These are phyloP conservation scores for Exophiala sp. DNA, from an alignment of 2,329 filamentous ascomycete genomes.

Conservation along the genomic window DNA sequence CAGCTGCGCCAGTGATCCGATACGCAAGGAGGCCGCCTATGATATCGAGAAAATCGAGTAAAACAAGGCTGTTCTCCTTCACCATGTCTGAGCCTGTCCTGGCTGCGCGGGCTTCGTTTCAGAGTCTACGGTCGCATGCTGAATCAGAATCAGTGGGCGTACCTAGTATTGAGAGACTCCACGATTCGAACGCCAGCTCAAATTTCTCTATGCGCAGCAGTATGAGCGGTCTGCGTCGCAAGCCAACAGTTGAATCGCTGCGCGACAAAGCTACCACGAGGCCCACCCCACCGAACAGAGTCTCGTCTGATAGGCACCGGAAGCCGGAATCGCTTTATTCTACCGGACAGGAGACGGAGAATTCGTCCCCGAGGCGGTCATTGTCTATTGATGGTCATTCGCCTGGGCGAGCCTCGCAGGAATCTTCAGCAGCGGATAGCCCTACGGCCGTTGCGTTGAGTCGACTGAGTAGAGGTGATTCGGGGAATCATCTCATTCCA, in stretches of 20 bases:
- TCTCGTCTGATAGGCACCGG: constrained; percentile 18
- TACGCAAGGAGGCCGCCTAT: constrained; percentile 21
- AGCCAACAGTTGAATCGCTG: constrained; percentile 15
- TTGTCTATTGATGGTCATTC: constrained; percentile 19
- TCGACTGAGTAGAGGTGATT: constrained; percentile 21
- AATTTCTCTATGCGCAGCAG: constrained; percentile 21
- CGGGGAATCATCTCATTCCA: constrained; percentile 41
- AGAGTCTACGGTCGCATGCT: constrained; percentile 23
- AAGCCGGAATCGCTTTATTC: constrained; percentile 21
- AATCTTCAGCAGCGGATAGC: constrained; percentile 7
- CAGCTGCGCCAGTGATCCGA: constrained; percentile 22
- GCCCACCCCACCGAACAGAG: constrained; percentile 14
- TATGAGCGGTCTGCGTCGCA: constrained; percentile 11
- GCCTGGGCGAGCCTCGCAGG: background rate
- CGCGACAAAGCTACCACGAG: constrained; percentile 15
- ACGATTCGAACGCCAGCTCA: constrained; percentile 21
- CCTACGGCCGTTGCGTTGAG: constrained; percentile 11
- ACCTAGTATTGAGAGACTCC: constrained; percentile 22
- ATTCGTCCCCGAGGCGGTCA: constrained; percentile 9
- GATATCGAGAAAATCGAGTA: constrained; percentile 16
- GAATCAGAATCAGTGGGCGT: constrained; percentile 21
- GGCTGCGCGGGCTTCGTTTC: constrained; percentile 17
- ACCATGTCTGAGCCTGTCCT: constrained; percentile 16
- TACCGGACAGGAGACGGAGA: constrained; percentile 20
- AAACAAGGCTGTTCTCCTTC: constrained; percentile 14